Evolutionary conservation across 1,139 yeast genomes (phyloP), one percentile per base, ranked within the genome.

Genomic region (Blastobotrys malaysiensis): DNA sequence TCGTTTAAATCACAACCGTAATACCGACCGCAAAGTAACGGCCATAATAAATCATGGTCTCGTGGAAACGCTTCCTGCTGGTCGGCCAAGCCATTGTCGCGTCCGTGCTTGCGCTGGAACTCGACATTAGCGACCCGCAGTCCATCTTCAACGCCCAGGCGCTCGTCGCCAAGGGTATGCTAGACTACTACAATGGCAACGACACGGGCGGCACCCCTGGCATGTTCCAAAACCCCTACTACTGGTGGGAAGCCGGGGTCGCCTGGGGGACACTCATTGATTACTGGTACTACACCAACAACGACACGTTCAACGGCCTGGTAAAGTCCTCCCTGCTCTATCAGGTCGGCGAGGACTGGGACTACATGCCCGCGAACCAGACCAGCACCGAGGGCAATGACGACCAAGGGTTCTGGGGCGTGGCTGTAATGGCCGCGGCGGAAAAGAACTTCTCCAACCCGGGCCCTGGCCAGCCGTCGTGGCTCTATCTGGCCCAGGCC

Each of bases 181-280:
- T 88, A 73, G 82, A 83, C 69, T 88, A 88, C 68, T 86, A 88
- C 68, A 80, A 78, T 36, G 93, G 93, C 16, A 69, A 70, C 54
- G 69, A 74, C 47, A 51, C 67, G 2, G 76, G 77, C 63, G 74
- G 88, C 20, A 76, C 85, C 9, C 79, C 87, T 24, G 96, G 96
- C 39, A 80, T 82, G 85, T 88, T 89, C 68, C 73, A 77, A 16
- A 67, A 75, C 59, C 95, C 95, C 1, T 87, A 86, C 73, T 88
- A 86, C 75, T 89, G 97, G 97, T 89, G 96, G 96, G 88, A 86
- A 73, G 93, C 95, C 47, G 96, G 96, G 60, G 95, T 89, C 56
- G 89, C 88, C 0, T 84, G 88, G 82, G 93, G 91, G 11, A 79
- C 88, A 9, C 65, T 88, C 72, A 72, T 88, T 52, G 91, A 86